A percentile compares a stretch with the other conserved stretches of the same genome.
Conservation (phyloP, 441 rosid genomes). For the Corymbia calophylla region DNA sequence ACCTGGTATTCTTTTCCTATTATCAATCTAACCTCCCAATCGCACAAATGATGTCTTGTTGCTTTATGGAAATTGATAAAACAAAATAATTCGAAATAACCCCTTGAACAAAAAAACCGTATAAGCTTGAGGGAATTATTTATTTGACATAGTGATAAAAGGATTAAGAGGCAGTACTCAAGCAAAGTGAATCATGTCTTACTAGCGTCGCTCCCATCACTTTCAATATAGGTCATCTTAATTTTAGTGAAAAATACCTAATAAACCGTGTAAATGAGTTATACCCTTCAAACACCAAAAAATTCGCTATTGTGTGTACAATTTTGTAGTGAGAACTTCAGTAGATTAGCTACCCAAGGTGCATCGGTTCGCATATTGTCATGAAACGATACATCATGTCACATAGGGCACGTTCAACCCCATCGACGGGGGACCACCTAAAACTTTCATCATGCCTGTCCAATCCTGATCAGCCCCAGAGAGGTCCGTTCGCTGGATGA, state of each 20-base stretch:
- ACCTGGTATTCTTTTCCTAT: neutral
- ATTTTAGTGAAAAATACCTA: neutral
- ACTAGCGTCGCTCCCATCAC: neutral
- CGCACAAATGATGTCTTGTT: accelerated
- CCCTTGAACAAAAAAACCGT: accelerated
- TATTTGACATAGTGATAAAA: neutral
- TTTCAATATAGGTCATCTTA: accelerated
- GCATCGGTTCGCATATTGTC: neutral
- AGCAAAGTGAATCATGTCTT: neutral
- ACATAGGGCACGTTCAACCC: neutral
- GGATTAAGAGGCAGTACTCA: neutral
- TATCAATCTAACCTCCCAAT: neutral
- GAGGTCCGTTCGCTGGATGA: neutral
- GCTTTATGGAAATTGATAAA: neutral
- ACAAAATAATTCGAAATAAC: neutral
- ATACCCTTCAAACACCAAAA: neutral
- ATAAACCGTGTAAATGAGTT: neutral
- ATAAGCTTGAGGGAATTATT: neutral
- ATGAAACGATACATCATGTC: neutral
- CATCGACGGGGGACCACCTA: neutral
- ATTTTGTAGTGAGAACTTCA: neutral
- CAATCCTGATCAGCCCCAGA: neutral
- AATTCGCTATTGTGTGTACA: neutral
- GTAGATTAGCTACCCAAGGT: neutral
- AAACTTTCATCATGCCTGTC: neutral